Base-by-base conservation (phyloP, 192 early-diverging fungal genomes). In the Podila minutissima region DNA sequence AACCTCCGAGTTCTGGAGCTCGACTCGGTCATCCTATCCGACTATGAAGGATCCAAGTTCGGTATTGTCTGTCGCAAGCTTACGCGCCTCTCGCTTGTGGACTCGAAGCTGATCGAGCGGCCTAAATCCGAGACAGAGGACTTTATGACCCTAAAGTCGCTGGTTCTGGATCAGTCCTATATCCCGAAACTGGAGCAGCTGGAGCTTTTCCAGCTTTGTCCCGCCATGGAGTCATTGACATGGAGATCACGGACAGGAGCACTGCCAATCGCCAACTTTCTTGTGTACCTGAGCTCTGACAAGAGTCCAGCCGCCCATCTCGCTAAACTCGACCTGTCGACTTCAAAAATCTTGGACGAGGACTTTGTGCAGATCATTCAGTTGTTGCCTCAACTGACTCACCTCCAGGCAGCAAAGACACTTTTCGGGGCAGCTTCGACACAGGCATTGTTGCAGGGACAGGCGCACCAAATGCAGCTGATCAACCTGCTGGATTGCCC, bases 141-240 rank as follows among this genome's bases (percentile, higher is more conserved):
- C 57, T 66, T 74, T 37, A 41, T 13, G 10, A 20, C 17, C 49
- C 19, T 72, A 17, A 29, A 26, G 3, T 59, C 72, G 7, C 38
- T 74, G 17, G 64, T 74, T 15, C 55, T 74, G 10, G 64, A 74
- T 20, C 64, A 64, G 55, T 67, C 64, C 32, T 74, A 62, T 20
- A 12, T 74, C 29, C 72, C 72, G 0, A 66, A 62, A 13, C 57
- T 59, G 20, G 46, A 60, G 1, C 55, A 74, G 12, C 26, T 61
- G 6, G 35, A 58, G 10, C 64, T 67, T 2, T 74, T 74, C 38
- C 64, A 74, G 32, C 46, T 67, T 15, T 74, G 72, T 41, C 46
- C 58, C 17, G 31, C 4, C 15, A 31, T 74, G n/a, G 64, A 66
- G 59, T 22, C 59, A 20, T 29, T 74, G n/a, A 59, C 55, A 26